These are phyloP conservation scores for Termitomyces sp. DNA, from an alignment of 768 basidiomycete species.

Conservation along the genomic window DNA sequence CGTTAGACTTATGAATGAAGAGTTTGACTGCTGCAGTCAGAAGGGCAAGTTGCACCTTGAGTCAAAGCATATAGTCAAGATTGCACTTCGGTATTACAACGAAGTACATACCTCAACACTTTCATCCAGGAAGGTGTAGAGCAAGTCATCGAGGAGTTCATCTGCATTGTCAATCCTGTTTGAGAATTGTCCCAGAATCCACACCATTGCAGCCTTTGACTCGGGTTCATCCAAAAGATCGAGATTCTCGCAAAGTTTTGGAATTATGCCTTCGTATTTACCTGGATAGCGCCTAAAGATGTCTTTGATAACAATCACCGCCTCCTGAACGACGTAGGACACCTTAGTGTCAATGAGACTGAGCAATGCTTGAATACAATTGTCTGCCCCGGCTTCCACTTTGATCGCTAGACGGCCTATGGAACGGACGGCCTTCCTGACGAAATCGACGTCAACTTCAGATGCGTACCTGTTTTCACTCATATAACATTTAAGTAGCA, in stretches of 20 bases:
- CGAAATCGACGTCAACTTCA: slow-evolving; percentile 97
- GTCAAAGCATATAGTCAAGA: background rate
- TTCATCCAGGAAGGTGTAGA: slow-evolving; percentile 88
- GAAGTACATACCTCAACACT: slow-evolving; percentile 72
- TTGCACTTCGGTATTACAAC: background rate
- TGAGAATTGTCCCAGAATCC: slow-evolving; percentile 97
- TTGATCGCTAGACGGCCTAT: slow-evolving; percentile 99
- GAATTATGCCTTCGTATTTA: slow-evolving; percentile 94
- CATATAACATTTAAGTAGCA: background rate
- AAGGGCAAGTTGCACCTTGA: slow-evolving; percentile 92
- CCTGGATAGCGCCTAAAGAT: slow-evolving; percentile 97
- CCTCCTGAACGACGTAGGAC: slow-evolving; percentile 95
- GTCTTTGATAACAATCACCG: slow-evolving; percentile 95
- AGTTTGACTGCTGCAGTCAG: slow-evolving; percentile 94
- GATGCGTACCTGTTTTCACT: slow-evolving; percentile 74
- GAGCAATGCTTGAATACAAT: slow-evolving; percentile 83
- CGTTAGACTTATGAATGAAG: slow-evolving; percentile 84
- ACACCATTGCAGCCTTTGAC: slow-evolving; percentile 95
- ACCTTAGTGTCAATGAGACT: slow-evolving; percentile 89
- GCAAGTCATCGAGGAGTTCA: slow-evolving; percentile 87
- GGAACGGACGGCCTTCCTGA: slow-evolving; percentile 94
- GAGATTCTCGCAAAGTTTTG: slow-evolving; percentile 86
- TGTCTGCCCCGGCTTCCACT: slow-evolving; percentile 82
- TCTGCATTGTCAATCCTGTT: slow-evolving; percentile 94
- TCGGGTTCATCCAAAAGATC: slow-evolving; percentile 94